Percentiles rank a stretch among this genome's conserved stretches.
Conservation (phyloP, 2,329 filamentous ascomycete genomes). For the Aureobasidium uvarum region DNA sequence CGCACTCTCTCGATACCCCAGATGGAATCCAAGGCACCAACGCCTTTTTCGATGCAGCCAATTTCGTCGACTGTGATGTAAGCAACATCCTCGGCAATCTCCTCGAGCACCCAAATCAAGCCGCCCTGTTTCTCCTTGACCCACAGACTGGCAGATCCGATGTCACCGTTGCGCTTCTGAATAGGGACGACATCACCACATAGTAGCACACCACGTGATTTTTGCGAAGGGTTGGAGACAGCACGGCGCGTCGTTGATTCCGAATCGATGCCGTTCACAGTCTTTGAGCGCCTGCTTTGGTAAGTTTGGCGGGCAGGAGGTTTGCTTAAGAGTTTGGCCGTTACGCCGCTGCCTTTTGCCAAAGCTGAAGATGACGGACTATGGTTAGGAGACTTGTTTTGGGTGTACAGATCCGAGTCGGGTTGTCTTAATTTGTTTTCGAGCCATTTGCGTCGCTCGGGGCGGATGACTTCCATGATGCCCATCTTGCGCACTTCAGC, state of each 20-base stretch:
- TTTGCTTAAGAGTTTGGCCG: slow-evolving; percentile 83
- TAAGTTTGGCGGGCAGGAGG: slow-evolving; percentile 60
- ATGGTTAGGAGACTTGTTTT: slow-evolving; percentile 39
- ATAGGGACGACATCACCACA: slow-evolving; percentile 99
- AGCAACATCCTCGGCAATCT: slow-evolving; percentile 93
- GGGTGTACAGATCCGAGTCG: slow-evolving; percentile 40
- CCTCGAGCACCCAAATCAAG: slow-evolving; percentile 95
- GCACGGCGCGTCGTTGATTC: slow-evolving; percentile 46
- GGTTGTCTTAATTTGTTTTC: slow-evolving; percentile 75
- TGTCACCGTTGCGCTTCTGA: slow-evolving; percentile 88
- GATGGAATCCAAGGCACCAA: slow-evolving; percentile 77
- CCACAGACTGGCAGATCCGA: slow-evolving; percentile 92
- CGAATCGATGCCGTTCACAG: slow-evolving; percentile 57
- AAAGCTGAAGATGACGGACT: slow-evolving; percentile 27
- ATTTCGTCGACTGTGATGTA: slow-evolving; percentile 73
- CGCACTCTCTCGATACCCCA: slow-evolving; percentile 72
- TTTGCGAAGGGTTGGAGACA: slow-evolving; percentile 67
- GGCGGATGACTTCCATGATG: slow-evolving; percentile 89
- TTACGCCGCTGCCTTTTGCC: slow-evolving; percentile 78
- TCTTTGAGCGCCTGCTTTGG: slow-evolving; percentile 61
- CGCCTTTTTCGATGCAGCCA: slow-evolving; percentile 66
- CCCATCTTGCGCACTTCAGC: slow-evolving; percentile 92
- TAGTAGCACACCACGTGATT: slow-evolving; percentile 82
- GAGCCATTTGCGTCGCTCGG: slow-evolving; percentile 85
- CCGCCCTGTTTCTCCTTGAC: slow-evolving; percentile 96